Base-by-base conservation (phyloP, 2,329 filamentous ascomycete genomes). In the Macrophomina phaseolina region DNA sequence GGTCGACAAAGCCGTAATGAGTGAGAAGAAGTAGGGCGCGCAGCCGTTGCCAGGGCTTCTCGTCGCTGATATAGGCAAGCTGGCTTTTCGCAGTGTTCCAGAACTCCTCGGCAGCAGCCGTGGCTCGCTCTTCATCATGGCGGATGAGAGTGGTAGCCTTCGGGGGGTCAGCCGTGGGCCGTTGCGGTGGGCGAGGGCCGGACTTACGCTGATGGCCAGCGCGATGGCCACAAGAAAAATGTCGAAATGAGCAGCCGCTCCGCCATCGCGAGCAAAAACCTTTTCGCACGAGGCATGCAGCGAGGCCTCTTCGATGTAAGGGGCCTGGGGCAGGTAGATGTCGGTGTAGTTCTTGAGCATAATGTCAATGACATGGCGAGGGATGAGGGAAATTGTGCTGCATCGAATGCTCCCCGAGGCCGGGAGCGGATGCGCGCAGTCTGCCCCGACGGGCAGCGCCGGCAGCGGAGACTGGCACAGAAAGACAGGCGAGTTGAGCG, bases 331-430 rank as follows among this genome's bases (percentile, higher is more conserved):
- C 5, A 66, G 46, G 46, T 66, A 66, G 34, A 60, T 52, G 2
- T 66, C 64, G 11, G 55, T 61, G 45, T 66, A 66, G 12, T 66
- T 66, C 28, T 60, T 60, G 45, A 66, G 64, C 64, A 66, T 66
- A 38, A 66, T 66, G 46, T 66, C 64, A 23, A 66, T 61, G 23
- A 66, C 53, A 51, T 66, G 55, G 32, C 64, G 64, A 6, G 64
- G 64, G 36, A 66, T 66, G 8, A 66, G 55, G 9, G 53, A 61
- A 9, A 66, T 66, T 23, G 64, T 66, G 53, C 64, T 66, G 45
- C 45, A 52, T 6, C 55, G 53, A 23, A 53, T 66, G 32, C 40
- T 51, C 4, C 16, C 53, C 5, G 46, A 30, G 6, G 32, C 53
- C 5, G 46, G 38, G 11, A n/a, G 32, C 23, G 45, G 34, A 14